Conservation (phyloP, 1,284 basidiomycete genomes). For the Xerocomus tenax region DNA sequence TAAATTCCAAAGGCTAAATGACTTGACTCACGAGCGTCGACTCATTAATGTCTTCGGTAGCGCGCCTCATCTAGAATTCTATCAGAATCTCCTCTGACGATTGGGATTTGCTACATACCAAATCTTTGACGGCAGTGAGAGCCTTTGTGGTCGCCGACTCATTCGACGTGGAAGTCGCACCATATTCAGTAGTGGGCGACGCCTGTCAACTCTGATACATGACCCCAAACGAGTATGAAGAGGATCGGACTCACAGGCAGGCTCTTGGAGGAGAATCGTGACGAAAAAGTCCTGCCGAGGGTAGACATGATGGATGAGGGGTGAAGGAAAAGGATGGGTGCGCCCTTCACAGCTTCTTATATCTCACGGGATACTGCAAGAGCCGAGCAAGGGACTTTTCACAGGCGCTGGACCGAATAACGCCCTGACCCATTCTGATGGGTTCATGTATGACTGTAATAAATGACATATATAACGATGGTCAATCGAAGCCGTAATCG, state of each 20-base stretch:
- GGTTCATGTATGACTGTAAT: not conserved
- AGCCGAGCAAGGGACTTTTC: conserved; percentile 19
- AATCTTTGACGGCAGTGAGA: conserved; percentile 27
- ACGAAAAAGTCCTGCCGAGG: conserved; percentile 25
- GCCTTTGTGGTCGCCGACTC: conserved; percentile 23
- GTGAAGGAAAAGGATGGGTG: not conserved
- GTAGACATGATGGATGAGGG: conserved; percentile 20
- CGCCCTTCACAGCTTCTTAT: conserved; percentile 22
- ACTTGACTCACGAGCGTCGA: conserved; percentile 20
- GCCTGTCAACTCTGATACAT: conserved; percentile 7
- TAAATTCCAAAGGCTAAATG: not conserved
- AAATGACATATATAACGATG: not conserved
- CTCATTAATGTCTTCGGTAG: conserved; percentile 27
- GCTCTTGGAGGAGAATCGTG: conserved; percentile 26
- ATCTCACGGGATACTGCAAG: conserved; percentile 5
- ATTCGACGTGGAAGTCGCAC: not conserved
- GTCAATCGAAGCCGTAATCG: not conserved
- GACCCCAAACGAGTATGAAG: not conserved
- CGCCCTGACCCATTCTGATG: conserved; percentile 6
- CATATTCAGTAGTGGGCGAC: conserved; percentile 16
- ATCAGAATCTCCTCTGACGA: not conserved
- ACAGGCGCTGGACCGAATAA: conserved; percentile 23
- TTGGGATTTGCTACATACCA: conserved; percentile 17
- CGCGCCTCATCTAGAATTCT: conserved; percentile 22
- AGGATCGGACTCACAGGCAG: conserved; percentile 19